Conservation (phyloP, 305 asterid species). For the Plantago coronopus region DNA sequence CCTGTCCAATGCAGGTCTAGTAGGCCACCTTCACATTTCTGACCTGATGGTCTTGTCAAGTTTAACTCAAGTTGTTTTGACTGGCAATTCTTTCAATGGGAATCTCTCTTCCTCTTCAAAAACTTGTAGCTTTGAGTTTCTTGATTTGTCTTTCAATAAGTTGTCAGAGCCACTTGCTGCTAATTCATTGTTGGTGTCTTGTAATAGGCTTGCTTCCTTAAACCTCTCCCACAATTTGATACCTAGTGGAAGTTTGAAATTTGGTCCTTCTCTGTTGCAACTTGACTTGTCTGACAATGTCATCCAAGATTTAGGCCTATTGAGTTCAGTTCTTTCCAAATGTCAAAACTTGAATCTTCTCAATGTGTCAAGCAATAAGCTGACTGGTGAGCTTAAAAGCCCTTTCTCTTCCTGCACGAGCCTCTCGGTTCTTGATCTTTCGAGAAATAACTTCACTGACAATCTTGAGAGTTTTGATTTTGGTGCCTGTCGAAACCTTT, state of each 20-base stretch:
- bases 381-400: constrained; percentile 43
- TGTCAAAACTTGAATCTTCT: constrained; percentile 59
- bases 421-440: constrained; percentile 58
- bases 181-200: constrained; percentile 39
- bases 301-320: constrained; percentile 44
- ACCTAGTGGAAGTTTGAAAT: constrained; percentile 39
- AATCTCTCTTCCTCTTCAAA: constrained; percentile 41
- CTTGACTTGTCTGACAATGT: constrained; percentile 61
- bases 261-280: constrained; percentile 54
- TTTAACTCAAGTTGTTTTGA: constrained; percentile 42
- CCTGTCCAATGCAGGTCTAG: constrained; percentile 52
- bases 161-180: constrained; percentile 52
- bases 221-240: constrained; percentile 66
- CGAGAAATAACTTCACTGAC: constrained; percentile 62
- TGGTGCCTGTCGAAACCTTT: constrained; percentile 53
- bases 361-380: constrained; percentile 47
- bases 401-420: constrained; percentile 44
- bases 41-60: constrained; percentile 48
- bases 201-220: constrained; percentile 41
- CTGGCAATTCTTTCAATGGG: constrained; percentile 68
- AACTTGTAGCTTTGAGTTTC: constrained; percentile 56
- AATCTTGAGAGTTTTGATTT: constrained; percentile 39
- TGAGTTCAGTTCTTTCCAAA: constrained; percentile 40
- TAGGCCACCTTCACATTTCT: constrained; percentile 53
- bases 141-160: constrained; percentile 62